Conservation (phyloP, 805 yeast genomes). For the Yarrowia hollandica region DNA sequence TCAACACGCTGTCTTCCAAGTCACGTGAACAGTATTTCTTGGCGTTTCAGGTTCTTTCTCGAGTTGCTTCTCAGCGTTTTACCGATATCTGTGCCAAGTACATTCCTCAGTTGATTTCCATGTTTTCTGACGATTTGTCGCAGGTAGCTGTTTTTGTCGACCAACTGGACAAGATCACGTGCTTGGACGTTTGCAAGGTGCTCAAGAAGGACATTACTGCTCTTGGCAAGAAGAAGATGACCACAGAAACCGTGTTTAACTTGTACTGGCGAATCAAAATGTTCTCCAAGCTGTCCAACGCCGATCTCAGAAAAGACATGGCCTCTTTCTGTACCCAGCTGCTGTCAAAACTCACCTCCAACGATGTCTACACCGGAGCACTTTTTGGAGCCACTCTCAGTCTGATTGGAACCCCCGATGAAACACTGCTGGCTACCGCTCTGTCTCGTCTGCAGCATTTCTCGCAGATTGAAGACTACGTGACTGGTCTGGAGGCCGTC, state of each 20-base stretch:
- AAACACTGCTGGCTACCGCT: not conserved
- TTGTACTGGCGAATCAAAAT: conserved; percentile 12
- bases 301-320: not conserved
- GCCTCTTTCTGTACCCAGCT: not conserved
- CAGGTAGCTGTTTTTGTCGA: not conserved
- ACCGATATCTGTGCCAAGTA: conserved; percentile 5
- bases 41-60: not conserved
- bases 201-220: not conserved
- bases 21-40: conserved; percentile 5
- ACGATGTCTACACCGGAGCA: conserved; percentile 5
- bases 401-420: not conserved
- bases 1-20: not conserved
- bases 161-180: not conserved
- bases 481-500: not conserved
- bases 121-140: not conserved
- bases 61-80: not conserved
- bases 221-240: not conserved
- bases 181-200: not conserved
- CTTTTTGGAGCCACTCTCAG: not conserved
- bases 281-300: not conserved
- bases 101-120: not conserved
- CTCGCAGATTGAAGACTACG: not conserved
- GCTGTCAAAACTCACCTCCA: not conserved
- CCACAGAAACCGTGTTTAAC: not conserved
- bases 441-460: not conserved